These are phyloP conservation scores for Rubia balearica DNA, from an alignment of 305 asterid species.

Conservation along the genomic window DNA sequence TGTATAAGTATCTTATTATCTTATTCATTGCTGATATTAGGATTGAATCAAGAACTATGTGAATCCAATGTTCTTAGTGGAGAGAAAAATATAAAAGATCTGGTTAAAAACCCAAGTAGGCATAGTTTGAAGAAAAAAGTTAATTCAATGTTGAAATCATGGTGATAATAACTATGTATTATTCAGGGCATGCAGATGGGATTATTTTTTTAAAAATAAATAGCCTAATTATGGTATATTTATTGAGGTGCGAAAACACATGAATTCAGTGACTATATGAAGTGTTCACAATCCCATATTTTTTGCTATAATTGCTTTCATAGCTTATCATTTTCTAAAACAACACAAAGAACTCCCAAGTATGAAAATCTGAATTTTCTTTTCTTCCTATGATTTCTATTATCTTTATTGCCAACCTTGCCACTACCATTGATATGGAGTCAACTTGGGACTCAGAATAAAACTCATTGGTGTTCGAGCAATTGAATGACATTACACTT, in stretches of 20 bases:
- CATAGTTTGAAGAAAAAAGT: not conserved
- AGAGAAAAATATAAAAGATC: not conserved
- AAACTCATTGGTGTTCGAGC: too few species aligned
- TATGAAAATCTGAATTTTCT: too few species aligned
- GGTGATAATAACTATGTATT: not conserved
- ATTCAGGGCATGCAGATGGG: not conserved
- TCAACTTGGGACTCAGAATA: too few species aligned
- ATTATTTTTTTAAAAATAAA: not conserved
- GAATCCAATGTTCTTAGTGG: not conserved
- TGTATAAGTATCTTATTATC: not conserved
- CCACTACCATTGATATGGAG: too few species aligned
- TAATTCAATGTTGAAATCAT: not conserved
- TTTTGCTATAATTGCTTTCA: not conserved
- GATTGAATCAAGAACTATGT: not conserved
- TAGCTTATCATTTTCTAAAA: too few species aligned
- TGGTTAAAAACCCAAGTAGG: not conserved
- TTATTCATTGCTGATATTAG: slow-evolving; percentile 2
- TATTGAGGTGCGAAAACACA: not conserved
- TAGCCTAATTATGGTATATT: not conserved
- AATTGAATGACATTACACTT: too few species aligned
- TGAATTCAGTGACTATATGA: not conserved
- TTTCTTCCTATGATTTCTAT: too few species aligned
- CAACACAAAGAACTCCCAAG: too few species aligned
- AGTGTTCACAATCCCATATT: not conserved
- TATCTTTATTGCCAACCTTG: too few species aligned